These are phyloP conservation scores for Leccinum sublutescens DNA, from an alignment of 768 basidiomycete species.

Conservation along the genomic window DNA sequence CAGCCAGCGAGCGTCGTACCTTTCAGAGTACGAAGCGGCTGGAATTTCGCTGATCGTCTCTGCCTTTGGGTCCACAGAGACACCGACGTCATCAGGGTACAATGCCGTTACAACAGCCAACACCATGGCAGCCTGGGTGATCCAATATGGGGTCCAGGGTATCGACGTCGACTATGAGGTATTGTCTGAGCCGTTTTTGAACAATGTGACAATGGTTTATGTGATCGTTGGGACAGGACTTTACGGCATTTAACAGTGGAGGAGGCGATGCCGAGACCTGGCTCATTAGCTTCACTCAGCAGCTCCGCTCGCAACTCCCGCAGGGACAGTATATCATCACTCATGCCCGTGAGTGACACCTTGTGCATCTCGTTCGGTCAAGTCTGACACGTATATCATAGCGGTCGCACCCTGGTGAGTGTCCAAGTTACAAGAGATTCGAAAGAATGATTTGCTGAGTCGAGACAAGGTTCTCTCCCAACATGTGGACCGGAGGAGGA, in stretches of 20 bases:
- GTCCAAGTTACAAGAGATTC: not conserved
- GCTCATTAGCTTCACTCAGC: constrained; percentile 33
- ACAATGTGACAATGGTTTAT: not conserved
- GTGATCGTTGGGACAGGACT: constrained; percentile 24
- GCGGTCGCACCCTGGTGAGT: constrained; percentile 26
- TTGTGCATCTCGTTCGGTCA: not conserved
- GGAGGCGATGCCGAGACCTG: constrained; percentile 40
- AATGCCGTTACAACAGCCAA: constrained; percentile 42
- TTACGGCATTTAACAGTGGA: constrained; percentile 31
- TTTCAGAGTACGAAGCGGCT: constrained; percentile 48
- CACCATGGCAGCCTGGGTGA: constrained; percentile 47
- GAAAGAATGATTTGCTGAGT: not conserved
- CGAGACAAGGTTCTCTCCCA: constrained; percentile 21
- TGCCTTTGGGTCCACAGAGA: constrained; percentile 45
- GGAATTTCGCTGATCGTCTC: constrained; percentile 60
- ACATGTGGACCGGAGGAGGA: constrained; percentile 28
- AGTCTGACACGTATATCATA: constrained; percentile 3
- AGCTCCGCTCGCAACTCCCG: constrained; percentile 35
- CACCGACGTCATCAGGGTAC: constrained; percentile 41
- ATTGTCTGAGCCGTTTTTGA: not conserved
- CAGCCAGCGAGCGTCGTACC: constrained; percentile 38
- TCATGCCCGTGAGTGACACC: constrained; percentile 35
- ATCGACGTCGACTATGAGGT: constrained; percentile 57
- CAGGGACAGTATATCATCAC: constrained; percentile 8
- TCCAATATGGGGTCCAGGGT: constrained; percentile 45